phyloP scores from a whole-genome alignment of 2,329 filamentous ascomycete species.

The Arthroderma sp. region DNA sequence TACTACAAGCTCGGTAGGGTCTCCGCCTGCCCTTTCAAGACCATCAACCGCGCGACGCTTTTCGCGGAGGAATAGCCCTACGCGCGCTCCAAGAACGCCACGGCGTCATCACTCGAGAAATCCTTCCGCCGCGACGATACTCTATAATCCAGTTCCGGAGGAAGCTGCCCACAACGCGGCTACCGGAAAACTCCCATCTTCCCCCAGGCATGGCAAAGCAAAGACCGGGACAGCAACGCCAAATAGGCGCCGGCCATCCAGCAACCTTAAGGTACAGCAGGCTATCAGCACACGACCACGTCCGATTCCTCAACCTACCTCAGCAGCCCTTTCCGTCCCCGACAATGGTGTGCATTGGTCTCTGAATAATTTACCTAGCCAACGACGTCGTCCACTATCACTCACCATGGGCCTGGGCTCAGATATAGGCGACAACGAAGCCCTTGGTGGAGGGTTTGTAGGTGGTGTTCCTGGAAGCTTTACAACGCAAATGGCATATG shows the following conservation, averaged over 20 bases:
- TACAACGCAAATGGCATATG: conserved; percentile 67
- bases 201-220: neutral
- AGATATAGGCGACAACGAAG: conserved; percentile 54
- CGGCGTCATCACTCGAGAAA: conserved; percentile 55
- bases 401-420: conserved; percentile 63
- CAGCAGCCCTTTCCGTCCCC: conserved; percentile 44
- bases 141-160: conserved; percentile 58
- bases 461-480: conserved; percentile 59
- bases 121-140: conserved; percentile 67
- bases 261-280: neutral
- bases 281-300: neutral
- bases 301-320: neutral
- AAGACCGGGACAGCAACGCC: conserved; percentile 4
- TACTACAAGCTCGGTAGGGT: conserved; percentile 19
- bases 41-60: conserved; percentile 34
- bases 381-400: conserved; percentile 43
- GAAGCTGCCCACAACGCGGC: conserved; percentile 9
- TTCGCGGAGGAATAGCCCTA: conserved; percentile 27
- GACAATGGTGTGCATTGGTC: conserved; percentile 45
- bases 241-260: neutral
- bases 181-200: neutral
- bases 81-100: conserved; percentile 27
- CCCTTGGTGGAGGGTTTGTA: conserved; percentile 49
- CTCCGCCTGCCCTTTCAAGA: conserved; percentile 28
- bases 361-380: conserved; percentile 30